Conservation (phyloP, 2,329 filamentous ascomycete genomes). For the Neofusicoccum cordaticola region DNA sequence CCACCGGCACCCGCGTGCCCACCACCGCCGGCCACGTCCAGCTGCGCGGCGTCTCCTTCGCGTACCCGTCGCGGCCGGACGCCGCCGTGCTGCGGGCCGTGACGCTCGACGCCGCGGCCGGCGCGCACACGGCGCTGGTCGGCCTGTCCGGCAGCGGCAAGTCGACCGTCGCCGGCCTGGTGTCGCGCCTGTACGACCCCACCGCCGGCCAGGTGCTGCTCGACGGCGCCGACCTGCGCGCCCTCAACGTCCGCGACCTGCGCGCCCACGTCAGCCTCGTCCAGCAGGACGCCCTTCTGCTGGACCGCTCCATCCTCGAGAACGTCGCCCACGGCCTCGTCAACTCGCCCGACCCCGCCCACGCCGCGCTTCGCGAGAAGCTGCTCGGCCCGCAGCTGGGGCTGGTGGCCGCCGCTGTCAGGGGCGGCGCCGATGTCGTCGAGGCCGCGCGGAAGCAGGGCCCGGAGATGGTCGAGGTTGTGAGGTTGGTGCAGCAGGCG, state of each 20-base stretch:
- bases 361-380: conserved; percentile 40
- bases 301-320: conserved; percentile 53
- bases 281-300: conserved; percentile 51
- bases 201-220: conserved; percentile 30
- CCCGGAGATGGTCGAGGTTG: conserved; percentile 49
- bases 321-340: conserved; percentile 54
- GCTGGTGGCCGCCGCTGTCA: conserved; percentile 52
- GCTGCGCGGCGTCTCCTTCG: conserved; percentile 40
- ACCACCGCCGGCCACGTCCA: conserved; percentile 22
- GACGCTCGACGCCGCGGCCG: conserved; percentile 35
- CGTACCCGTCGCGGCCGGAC: conserved; percentile 41
- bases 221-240: conserved; percentile 37
- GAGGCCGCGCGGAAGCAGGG: conserved; percentile 45
- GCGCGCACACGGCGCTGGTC: conserved; percentile 35
- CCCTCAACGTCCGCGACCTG: conserved; percentile 37
- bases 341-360: conserved; percentile 34
- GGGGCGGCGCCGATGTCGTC: conserved; percentile 49
- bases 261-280: conserved; percentile 42
- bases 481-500: conserved; percentile 49
- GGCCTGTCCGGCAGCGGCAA: conserved; percentile 42
- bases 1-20: conserved; percentile 44
- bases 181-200: conserved; percentile 42
- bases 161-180: conserved; percentile 40
- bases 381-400: conserved; percentile 52
- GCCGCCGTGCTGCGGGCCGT: conserved; percentile 37